Base-by-base conservation (phyloP, 768 basidiomycete genomes). In the Pholiota conissans region DNA sequence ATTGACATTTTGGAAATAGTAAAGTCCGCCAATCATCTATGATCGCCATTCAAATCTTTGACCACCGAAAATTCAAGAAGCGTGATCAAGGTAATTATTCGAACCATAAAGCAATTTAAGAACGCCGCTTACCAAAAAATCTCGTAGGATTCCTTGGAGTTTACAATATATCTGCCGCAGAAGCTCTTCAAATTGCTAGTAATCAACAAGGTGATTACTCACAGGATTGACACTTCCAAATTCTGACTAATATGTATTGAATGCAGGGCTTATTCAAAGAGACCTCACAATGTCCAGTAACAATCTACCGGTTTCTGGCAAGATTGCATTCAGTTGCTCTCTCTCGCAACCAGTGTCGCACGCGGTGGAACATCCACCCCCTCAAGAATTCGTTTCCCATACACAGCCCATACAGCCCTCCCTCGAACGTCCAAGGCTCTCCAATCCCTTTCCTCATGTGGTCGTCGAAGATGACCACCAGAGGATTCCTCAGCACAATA, bases 51-150 rank as follows among this genome's bases (percentile, higher is more conserved):
- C 92, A 95, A 74, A 84, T 96, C 58, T 94, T 95, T 68, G 94
- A 96, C 78, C 87, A 93, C 72, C 83, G 85, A 68, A 93, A 91
- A 72, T 94, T 91, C 75, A 93, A 83, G 75, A 86, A 86, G 71
- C 84, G 87, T 64, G 93, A 95, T 69, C 93, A 95, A 77, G 93
- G 81, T 76, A 32, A 61, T 63, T 42, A 40, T 56, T 72, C 70
- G 49, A 61, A 74, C 71, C 74, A n/a, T n/a, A n/a, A n/a, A n/a
- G n/a, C n/a, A n/a, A n/a, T n/a, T n/a, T n/a, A n/a, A n/a, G n/a
- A n/a, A n/a, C n/a, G n/a, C n/a, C n/a, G n/a, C n/a, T n/a, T n/a
- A n/a, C n/a, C n/a, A n/a, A n/a, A n/a, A n/a, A n/a, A n/a, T n/a
- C n/a, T n/a, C n/a, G n/a, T n/a, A n/a, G 81, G 84, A 9, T 87